Evolutionary conservation across 2,329 filamentous ascomycete genomes (phyloP), one percentile per base, ranked within the genome.

Genomic region (Diaporthe velutina): DNA sequence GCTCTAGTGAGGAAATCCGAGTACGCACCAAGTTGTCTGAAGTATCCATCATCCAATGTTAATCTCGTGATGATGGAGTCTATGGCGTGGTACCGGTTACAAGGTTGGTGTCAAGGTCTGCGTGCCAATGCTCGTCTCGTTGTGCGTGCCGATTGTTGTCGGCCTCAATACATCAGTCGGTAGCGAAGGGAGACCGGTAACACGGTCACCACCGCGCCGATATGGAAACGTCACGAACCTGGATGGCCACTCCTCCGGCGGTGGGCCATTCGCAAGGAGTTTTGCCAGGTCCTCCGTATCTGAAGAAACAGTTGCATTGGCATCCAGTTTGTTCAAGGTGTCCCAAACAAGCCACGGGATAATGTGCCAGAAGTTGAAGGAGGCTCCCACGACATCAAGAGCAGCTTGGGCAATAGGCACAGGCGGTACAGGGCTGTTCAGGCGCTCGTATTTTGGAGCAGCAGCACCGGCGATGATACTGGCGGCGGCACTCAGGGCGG

Each of bases 311-410:
- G 28, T 48, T 22, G 4, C 28, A 7, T 48, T 33, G 17, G 9
- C 60, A 1, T 66, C 17, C 17, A 48, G 28, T 9, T 66, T n/a
- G 40, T 66, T 50, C 60, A 66, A 9, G 1, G 28, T 28, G 19
- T 33, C 40, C 60, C 42, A 48, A 15, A n/a, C 28, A 48, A 48
- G 4, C 25, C 25, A 66, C 0, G 60, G 60, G 17, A 33, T 3
- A 48, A 22, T 30, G 17, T 33, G 28, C 60, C 60, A 66, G 42
- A 66, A 64, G 60, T 64, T 64, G 25, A 22, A 64, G 17, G 25
- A 22, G 5, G 60, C 40, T 15, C 40, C 60, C 19, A 50, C 40
- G 1, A n/a, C 40, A n/a, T 48, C 60, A 1, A 66, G 42, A 8
- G 60, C 60, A 2, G 40, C 60, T n/a, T 66, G 60, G 10, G 60